Evolutionary conservation across 305 asterid species (phyloP).

Genomic region (Rubia occidens): DNA sequence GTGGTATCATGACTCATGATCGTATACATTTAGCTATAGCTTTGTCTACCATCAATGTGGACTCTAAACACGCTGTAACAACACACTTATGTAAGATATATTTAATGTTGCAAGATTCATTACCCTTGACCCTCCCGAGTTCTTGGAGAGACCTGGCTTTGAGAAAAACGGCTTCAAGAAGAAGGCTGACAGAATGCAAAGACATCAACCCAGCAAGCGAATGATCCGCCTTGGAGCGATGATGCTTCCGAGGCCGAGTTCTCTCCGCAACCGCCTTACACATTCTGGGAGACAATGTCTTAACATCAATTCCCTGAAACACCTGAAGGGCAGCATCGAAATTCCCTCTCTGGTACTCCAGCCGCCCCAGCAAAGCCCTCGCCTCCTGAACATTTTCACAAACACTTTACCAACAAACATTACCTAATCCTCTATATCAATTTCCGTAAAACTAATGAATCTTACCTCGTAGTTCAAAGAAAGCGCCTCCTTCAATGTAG

Average conservation of each 20-base stretch:
- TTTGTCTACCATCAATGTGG: no score
- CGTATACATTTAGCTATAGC: no score
- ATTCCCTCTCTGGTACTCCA: conserved; percentile 86
- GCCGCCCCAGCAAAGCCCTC: conserved; percentile 86
- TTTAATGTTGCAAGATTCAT: no score
- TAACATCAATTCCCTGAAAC: conserved; percentile 80
- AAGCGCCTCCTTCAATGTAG: conserved; percentile 86
- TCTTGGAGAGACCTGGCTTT: conserved; percentile 65
- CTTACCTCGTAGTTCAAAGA: conserved; percentile 94
- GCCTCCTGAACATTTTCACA: conserved; percentile 53
- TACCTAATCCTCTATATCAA: not conserved
- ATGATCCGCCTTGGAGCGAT: conserved; percentile 34
- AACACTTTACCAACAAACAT: not conserved
- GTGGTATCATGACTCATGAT: no score
- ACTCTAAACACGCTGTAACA: no score
- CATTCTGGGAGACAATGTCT: conserved; percentile 59
- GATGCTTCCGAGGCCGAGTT: conserved; percentile 44
- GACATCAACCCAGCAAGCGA: conserved; percentile 58
- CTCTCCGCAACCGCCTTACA: conserved; percentile 57
- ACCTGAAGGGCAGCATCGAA: conserved; percentile 94
- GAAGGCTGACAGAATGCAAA: conserved; percentile 73
- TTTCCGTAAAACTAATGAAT: conserved; percentile 17
- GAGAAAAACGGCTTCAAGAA: conserved; percentile 78
- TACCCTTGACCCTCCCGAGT: conserved; percentile 78
- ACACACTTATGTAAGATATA: no score